Evolutionary conservation across 164 flowering plant species (phyloP), one percentile per base, ranked within the genome.

Genomic region (Sextonia rubra): DNA sequence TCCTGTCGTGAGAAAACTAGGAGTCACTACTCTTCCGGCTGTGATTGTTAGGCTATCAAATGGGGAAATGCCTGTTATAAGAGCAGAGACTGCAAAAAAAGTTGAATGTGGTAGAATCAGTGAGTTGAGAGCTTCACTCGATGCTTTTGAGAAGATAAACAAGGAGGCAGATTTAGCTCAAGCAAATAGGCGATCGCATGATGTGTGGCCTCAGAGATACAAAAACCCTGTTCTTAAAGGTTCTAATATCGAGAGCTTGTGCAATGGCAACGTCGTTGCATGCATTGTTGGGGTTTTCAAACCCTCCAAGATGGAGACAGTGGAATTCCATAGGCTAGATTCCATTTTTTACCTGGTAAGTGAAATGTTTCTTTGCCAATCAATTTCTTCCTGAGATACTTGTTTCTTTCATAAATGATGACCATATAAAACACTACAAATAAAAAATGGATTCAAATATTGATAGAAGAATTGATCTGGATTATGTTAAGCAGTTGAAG

Each of bases 281-380:
- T 94, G 98, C 77, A 75, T 92, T n/a, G 88, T 94, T 63, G 98
- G 98, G 69, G 92, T 75, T 64, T 92, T 86, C 84, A 85, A 86
- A 80, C 91, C 97, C 23, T 77, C 91, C 20, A 86, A 73, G 74
- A 85, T 84, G 63, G 87, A 74, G 81, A 87, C 82, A 81, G 82
- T 94, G 14, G 88, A 88, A 65, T 78, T 88, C 30, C 80, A 88
- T 67, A 88, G 82, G 81, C 82, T 94, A 17, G 88, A 88, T 63
- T 78, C 88, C 30, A 81, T 92, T 68, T 64, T 94, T 48, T 76
- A 78, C 66, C 47, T 55, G 75, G 98, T 94, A 69, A 83, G 93
- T 81, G 24, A 14, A 23, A 29, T 29, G 24, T 27, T 1, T 65
- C n/a, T 11, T 30, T 29, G 23, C 12, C 1, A 47, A 47, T 6